Percentiles rank a stretch among this genome's conserved stretches.
Evolutionary conservation across 352 stramenopile species (phyloP).

Genomic region (Globisporangium apiculatum): DNA sequence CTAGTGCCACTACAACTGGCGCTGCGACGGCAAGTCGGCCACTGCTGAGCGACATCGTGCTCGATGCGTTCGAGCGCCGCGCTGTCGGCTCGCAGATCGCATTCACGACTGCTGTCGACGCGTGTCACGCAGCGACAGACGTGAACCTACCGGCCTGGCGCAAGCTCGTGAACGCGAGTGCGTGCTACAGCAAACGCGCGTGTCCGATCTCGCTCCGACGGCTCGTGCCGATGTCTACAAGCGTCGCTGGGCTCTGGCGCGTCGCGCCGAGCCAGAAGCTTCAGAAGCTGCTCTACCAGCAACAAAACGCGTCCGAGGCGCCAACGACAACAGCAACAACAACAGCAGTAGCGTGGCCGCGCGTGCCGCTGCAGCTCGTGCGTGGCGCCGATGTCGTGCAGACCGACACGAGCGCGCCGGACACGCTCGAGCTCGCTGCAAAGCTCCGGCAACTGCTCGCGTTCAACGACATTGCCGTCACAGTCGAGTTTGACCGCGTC

Average conservation of each 20-base stretch:
- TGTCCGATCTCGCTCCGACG: constrained; percentile 35
- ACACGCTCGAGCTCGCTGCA: constrained; percentile 13
- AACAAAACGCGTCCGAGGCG: no score
- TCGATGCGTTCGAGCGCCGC: constrained; percentile 28
- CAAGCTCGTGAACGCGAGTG: constrained; percentile 42
- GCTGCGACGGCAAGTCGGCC: background rate
- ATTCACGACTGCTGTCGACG: constrained; percentile 22
- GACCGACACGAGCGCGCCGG: constrained; percentile 14
- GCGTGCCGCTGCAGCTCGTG: constrained; percentile 15
- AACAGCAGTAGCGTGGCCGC: constrained; percentile 1
- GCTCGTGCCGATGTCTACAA: constrained; percentile 22
- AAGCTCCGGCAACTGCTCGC: constrained; percentile 25
- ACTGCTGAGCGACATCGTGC: constrained; percentile 25
- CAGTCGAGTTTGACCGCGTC: constrained; percentile 14
- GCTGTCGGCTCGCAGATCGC: constrained; percentile 19
- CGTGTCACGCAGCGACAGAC: constrained; percentile 22
- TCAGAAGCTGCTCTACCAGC: constrained; percentile 33
- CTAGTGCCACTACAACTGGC: background rate
- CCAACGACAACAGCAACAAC: background rate
- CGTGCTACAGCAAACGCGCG: constrained; percentile 33
- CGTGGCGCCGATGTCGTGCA: constrained; percentile 11
- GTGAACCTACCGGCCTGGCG: constrained; percentile 31
- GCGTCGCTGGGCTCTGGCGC: constrained; percentile 29
- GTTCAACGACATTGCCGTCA: constrained; percentile 33
- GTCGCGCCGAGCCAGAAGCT: constrained; percentile 14